Percentiles rank a stretch among this genome's conserved stretches.
Conservation (phyloP, 805 yeast species). For the Huiozyma naganishii region DNA sequence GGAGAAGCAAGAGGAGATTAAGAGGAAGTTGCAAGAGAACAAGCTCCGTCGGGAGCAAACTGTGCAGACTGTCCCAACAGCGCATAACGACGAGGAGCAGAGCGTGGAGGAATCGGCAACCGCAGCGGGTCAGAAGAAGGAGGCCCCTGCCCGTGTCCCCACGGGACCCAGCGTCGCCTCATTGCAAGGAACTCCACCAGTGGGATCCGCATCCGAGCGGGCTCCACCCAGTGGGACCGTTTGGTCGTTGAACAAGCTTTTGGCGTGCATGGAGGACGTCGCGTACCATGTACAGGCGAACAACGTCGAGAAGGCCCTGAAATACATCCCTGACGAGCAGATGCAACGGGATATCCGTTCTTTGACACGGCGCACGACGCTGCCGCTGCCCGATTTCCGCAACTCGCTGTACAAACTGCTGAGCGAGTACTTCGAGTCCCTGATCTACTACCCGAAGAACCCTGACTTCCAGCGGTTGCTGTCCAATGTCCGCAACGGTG, state of each 20-base stretch:
- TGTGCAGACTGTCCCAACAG: neutral
- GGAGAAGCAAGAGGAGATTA: constrained; percentile 16
- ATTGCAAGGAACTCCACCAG: neutral
- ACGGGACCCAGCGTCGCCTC: neutral
- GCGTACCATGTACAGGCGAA: neutral
- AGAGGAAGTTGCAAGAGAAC: constrained; percentile 15
- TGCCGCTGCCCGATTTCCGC: neutral
- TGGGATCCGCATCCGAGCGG: neutral
- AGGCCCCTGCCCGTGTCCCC: neutral
- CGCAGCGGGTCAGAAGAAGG: no score
- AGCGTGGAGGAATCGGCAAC: neutral
- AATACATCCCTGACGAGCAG: constrained; percentile 1
- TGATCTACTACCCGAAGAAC: constrained; percentile 1
- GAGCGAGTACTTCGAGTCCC: neutral
- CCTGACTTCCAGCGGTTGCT: constrained; percentile 1
- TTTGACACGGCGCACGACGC: neutral
- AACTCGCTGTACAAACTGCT: neutral
- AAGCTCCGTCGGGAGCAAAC: constrained; percentile 7
- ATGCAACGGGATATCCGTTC: neutral
- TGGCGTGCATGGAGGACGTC: neutral
- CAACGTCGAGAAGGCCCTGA: neutral
- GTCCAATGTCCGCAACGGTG: neutral
- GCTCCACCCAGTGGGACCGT: neutral
- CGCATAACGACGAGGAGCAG: neutral
- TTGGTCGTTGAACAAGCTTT: neutral